Evolutionary conservation across 352 stramenopile genomes (phyloP).

Genomic region (Globisporangium nodosum): DNA sequence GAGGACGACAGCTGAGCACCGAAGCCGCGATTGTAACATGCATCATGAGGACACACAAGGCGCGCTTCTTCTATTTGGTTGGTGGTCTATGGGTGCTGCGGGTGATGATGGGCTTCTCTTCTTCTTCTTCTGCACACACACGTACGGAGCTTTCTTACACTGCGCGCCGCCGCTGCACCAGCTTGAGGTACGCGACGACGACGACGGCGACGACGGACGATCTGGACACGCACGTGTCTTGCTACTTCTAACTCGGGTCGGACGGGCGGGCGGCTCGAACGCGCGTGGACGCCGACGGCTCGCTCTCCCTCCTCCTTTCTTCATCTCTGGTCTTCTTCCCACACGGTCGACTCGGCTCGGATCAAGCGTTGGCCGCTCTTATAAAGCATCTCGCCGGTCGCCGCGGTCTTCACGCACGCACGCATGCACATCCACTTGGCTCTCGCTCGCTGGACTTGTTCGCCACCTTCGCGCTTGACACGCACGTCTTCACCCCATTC

Average conservation of each 20-base stretch:
- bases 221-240: background rate
- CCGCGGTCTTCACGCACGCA: background rate
- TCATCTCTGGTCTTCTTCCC: background rate
- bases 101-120: background rate
- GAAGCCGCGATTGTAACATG: conserved; percentile 15
- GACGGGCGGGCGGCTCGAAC: no score
- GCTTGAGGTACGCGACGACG: background rate
- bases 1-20: conserved; percentile 11
- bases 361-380: background rate
- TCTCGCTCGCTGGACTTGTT: background rate
- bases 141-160: background rate
- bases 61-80: background rate
- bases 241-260: background rate
- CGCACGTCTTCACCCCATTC: background rate
- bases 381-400: background rate
- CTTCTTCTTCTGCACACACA: background rate
- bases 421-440: background rate
- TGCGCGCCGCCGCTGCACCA: background rate
- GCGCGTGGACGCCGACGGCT: background rate
- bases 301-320: background rate
- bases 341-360: background rate
- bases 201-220: background rate
- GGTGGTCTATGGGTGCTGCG: background rate
- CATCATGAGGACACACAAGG: background rate
- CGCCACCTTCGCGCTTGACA: background rate